A percentile compares a stretch with the other conserved stretches of the same genome.
phyloP scores from a whole-genome alignment of 176 grass and related monocot genomes.

The Ensete glaucum region DNA sequence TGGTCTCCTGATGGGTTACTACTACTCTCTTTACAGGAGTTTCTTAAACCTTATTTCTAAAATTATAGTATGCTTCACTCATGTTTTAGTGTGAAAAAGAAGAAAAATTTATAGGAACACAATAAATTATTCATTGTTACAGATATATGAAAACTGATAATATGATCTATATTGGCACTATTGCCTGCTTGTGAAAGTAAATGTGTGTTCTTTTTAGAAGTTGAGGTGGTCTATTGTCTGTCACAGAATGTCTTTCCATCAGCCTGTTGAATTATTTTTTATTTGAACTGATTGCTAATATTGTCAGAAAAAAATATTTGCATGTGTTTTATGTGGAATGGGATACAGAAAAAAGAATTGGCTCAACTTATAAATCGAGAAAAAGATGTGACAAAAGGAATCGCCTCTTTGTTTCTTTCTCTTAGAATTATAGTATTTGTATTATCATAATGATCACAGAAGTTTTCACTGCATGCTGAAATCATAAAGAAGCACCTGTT shows the following conservation, averaged over 20 bases:
- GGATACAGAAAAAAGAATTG: background rate
- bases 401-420: too few relatives aligned
- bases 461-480: too few relatives aligned
- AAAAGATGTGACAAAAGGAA: background rate
- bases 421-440: too few relatives aligned
- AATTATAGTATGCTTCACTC: too few relatives aligned
- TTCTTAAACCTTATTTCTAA: too few relatives aligned
- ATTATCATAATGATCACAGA: too few relatives aligned
- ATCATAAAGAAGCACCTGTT: too few relatives aligned
- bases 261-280: background rate
- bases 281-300: background rate
- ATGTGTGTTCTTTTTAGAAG: background rate
- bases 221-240: background rate
- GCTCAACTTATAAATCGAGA: background rate
- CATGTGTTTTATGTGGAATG: too few relatives aligned
- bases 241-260: background rate
- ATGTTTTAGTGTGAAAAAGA: too few relatives aligned
- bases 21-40: background rate
- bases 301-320: background rate
- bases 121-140: background rate
- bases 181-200: background rate
- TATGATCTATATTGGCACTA: background rate
- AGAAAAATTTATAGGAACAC: too few relatives aligned
- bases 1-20: constrained; percentile 1
- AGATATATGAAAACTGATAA: background rate